Percentiles rank a stretch among this genome's conserved stretches.
These are phyloP conservation scores for Coemansia sp. DNA, from an alignment of 192 early-diverging fungal species.

Conservation along the genomic window DNA sequence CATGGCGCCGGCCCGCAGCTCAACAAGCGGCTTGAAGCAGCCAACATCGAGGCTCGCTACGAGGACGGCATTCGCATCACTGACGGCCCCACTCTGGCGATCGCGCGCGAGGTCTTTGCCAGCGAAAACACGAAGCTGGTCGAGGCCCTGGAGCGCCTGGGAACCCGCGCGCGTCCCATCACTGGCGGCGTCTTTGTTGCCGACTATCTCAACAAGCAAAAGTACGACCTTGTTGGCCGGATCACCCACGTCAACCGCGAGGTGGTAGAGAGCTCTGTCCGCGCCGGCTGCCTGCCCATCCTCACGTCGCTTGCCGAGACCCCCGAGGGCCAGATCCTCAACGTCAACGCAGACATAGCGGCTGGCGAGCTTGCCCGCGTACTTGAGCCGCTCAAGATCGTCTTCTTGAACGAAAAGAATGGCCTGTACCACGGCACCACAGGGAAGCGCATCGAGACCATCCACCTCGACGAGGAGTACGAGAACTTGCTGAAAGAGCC, in stretches of 20 bases:
- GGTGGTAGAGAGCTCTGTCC: conserved; percentile 88
- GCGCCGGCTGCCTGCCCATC: conserved; percentile 93
- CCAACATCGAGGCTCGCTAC: conserved; percentile 95
- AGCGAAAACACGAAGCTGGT: conserved; percentile 96
- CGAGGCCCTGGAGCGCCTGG: conserved; percentile 92
- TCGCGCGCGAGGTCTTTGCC: conserved; percentile 92
- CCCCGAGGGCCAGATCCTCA: conserved; percentile 92
- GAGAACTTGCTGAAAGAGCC: conserved; percentile 88
- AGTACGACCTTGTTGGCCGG: conserved; percentile 92
- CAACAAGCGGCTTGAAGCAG: conserved; percentile 85
- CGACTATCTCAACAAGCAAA: conserved; percentile 93
- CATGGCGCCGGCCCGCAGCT: conserved; percentile 98
- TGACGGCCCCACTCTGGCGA: conserved; percentile 86
- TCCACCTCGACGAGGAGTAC: conserved; percentile 99
- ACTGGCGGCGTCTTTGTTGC: conserved; percentile 95
- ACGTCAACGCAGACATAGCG: conserved; percentile 98
- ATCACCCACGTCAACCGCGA: conserved; percentile 90
- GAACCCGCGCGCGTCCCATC: conserved; percentile 94
- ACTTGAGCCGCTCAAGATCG: conserved; percentile 95
- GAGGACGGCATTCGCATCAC: conserved; percentile 97
- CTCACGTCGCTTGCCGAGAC: conserved; percentile 95
- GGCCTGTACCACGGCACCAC: conserved; percentile 93
- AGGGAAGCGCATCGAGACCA: conserved; percentile 93
- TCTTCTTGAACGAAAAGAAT: conserved; percentile 98
- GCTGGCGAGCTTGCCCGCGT: conserved; percentile 96